Evolutionary conservation across 2,329 filamentous ascomycete genomes (phyloP).

Genomic region (Pseudomassariella vexata): DNA sequence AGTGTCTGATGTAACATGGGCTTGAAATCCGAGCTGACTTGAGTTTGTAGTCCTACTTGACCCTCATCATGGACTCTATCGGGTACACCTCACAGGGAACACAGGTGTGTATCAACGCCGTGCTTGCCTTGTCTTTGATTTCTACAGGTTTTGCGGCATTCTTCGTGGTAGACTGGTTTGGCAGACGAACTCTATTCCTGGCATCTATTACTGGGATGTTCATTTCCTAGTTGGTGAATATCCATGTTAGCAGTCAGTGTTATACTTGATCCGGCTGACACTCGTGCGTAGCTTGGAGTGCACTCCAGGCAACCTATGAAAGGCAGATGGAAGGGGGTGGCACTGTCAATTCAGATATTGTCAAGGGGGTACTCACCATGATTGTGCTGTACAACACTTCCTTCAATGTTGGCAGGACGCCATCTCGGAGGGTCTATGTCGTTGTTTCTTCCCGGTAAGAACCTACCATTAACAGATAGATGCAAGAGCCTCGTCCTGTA

Average conservation of each 20-base stretch:
- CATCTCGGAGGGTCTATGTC: slow-evolving; percentile 24
- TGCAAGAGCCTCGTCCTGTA: slow-evolving; percentile 10
- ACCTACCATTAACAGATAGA: slow-evolving; percentile 26
- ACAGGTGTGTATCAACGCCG: slow-evolving; percentile 30
- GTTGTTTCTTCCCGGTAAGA: no score
- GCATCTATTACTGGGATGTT: slow-evolving; percentile 13
- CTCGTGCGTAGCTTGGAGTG: no score
- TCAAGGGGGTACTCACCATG: slow-evolving; percentile 21
- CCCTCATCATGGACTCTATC: slow-evolving; percentile 27
- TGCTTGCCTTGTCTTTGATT: slow-evolving; percentile 39
- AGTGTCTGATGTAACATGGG: no score
- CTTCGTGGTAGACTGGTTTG: slow-evolving; percentile 22
- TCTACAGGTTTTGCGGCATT: slow-evolving; percentile 40
- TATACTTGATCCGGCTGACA: no score
- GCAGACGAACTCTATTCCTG: slow-evolving; percentile 19
- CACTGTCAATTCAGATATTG: slow-evolving; percentile 10
- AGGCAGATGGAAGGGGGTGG: slow-evolving; percentile 15
- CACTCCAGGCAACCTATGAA: slow-evolving; percentile 21
- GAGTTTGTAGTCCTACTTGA: no score
- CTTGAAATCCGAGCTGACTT: no score
- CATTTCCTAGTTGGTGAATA: slow-evolving; percentile 10
- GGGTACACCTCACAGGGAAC: slow-evolving; percentile 17
- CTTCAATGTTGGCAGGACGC: slow-evolving; percentile 25
- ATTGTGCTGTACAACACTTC: slow-evolving; percentile 28
- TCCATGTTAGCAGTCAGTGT: no score